Percentiles rank a stretch among this genome's conserved stretches.
Evolutionary conservation across 2,329 filamentous ascomycete species (phyloP).

Genomic region (Phialophora tarda): DNA sequence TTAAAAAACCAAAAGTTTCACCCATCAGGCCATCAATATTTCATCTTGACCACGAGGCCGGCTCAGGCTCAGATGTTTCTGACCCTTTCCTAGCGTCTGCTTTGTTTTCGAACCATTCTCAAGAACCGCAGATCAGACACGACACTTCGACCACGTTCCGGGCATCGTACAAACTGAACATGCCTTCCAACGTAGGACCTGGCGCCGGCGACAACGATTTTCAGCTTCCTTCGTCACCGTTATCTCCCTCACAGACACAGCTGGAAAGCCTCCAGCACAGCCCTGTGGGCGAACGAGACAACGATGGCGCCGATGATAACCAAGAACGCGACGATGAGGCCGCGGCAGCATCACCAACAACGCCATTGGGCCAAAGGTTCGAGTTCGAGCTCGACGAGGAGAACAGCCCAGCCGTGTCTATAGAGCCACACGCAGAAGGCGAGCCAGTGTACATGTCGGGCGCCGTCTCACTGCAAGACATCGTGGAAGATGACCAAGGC

Average conservation of each 20-base stretch:
- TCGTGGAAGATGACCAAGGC: not conserved
- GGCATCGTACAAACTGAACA: not conserved
- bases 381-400: not conserved
- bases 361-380: not conserved
- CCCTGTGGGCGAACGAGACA: not conserved
- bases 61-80: not conserved
- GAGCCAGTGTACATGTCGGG: constrained; percentile 4
- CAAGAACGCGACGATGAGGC: not conserved
- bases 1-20: not conserved
- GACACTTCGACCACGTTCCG: not conserved
- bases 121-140: not conserved
- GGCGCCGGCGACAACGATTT: not conserved
- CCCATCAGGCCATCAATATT: not conserved
- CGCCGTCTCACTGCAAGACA: not conserved
- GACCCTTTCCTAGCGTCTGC: not conserved
- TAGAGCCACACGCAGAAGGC: not conserved
- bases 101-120: not conserved
- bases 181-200: not conserved
- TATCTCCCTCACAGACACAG: not conserved
- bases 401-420: not conserved
- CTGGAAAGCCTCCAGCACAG: not conserved
- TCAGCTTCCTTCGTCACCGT: not conserved
- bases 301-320: not conserved
- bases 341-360: not conserved
- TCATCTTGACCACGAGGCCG: not conserved